A percentile compares a stretch with the other conserved stretches of the same genome.
Evolutionary conservation across 768 basidiomycete genomes (phyloP).

Genomic region (Mycena olivaceomarginata): DNA sequence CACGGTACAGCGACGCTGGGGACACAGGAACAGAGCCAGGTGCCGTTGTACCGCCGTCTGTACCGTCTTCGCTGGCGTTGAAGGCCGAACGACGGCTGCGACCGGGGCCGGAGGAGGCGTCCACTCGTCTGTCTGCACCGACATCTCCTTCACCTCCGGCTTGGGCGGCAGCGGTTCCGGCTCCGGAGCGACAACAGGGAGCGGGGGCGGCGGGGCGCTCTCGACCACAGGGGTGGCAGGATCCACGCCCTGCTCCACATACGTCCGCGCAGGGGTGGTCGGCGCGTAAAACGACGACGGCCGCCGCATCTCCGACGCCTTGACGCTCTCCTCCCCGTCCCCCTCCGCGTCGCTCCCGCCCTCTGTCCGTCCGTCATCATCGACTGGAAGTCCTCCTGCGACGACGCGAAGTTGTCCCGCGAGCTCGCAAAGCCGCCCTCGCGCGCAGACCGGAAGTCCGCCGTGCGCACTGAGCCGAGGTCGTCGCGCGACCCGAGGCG

Average conservation of each 20-base stretch:
- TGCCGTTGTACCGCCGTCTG: slow-evolving; percentile 41
- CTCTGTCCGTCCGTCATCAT: slow-evolving; percentile 83
- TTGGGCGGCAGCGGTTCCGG: slow-evolving; percentile 63
- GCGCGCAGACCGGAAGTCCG: slow-evolving; percentile 28
- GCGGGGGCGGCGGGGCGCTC: slow-evolving; percentile 32
- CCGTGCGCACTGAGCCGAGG: slow-evolving; percentile 27
- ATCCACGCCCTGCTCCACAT: slow-evolving; percentile 42
- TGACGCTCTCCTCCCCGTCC: slow-evolving; percentile 86
- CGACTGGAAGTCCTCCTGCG: slow-evolving; percentile 86
- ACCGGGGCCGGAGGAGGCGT: slow-evolving; percentile 63
- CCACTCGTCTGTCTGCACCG: slow-evolving; percentile 89
- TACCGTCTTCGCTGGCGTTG: slow-evolving; percentile 49
- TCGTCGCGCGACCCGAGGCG: slow-evolving; percentile 34
- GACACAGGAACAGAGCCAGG: slow-evolving; percentile 55
- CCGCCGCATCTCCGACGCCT: slow-evolving; percentile 70
- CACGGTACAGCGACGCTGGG: slow-evolving; percentile 40
- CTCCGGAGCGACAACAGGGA: slow-evolving; percentile 54
- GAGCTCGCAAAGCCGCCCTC: slow-evolving; percentile 62
- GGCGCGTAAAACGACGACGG: slow-evolving; percentile 53
- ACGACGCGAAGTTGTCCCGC: slow-evolving; percentile 85
- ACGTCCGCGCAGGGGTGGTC: slow-evolving; percentile 48
- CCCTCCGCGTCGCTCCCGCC: slow-evolving; percentile 77
- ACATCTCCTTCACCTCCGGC: slow-evolving; percentile 83
- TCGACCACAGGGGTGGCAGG: slow-evolving; percentile 36
- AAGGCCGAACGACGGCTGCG: slow-evolving; percentile 55